Evolutionary conservation across 208 protist species (phyloP), one percentile per base, ranked within the genome.

Genomic region (Leishmania martiniquensis): DNA sequence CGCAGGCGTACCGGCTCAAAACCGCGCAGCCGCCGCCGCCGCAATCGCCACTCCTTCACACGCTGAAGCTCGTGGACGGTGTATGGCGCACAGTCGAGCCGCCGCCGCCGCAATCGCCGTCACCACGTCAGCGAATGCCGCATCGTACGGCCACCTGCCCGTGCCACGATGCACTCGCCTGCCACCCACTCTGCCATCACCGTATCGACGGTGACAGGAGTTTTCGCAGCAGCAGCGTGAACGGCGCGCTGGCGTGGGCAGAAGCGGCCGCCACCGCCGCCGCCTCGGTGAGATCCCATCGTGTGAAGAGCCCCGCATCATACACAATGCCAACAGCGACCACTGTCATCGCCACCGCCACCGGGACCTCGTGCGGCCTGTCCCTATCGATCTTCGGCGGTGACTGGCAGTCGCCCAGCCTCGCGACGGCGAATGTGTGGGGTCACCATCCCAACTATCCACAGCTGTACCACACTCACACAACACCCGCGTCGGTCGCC

Each of bases 321-420:
- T n/a, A 51, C 65, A 52, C 13, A 12, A 51, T 10, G 2, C 10
- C 42, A 25, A 10, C 65, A 45, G 9, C 25, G n/a, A 51, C 65
- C 20, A 9, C 65, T 25, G 32, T 25, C 65, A 66, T 15, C 17
- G 60, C 60, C 34, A 66, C 34, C 17, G 60, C 60, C 34, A 10
- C 60, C 34, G 60, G 34, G 39, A 37, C 68, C 13, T 55, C 68
- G 44, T 72, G 68, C 32, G 68, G 42, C 44, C 25, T 52, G 4
- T 71, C 66, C 6, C 4, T 45, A n/a, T 71, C 66, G 42, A 7
- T 17, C 4, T 57, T 15, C 47, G 44, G 39, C 49, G 32, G 45
- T 22, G 68, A 72, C 15, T 72, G 68, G 68, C 20, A 17, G n/a
- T 72, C 68, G 13, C 68, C 68, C 15, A 37, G 47, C 47, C 44